Conservation (phyloP, 208 protist genomes). For the Leishmania turanica region DNA sequence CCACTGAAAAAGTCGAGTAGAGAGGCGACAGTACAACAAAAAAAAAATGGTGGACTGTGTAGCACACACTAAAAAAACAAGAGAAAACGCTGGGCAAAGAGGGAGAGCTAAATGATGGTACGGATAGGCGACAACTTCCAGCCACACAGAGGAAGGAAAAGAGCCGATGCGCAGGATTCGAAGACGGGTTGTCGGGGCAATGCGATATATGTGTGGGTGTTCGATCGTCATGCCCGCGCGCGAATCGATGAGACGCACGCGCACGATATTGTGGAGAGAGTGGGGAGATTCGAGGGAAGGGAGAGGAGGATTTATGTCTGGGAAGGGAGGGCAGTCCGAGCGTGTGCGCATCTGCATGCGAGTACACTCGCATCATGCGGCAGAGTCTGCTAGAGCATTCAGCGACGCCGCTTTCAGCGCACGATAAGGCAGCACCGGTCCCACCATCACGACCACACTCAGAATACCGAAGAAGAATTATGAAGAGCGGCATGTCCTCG, state of each 20-base stretch:
- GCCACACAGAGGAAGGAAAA: neutral
- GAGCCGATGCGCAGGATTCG: neutral
- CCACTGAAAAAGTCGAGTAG: neutral
- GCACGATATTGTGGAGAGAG: neutral
- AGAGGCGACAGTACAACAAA: neutral
- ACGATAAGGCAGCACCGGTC: neutral
- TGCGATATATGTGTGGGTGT: neutral
- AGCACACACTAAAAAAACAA: too few species aligned
- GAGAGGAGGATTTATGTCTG: neutral
- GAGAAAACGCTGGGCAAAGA: too few species aligned
- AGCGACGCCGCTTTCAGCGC: neutral
- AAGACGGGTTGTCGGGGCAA: neutral
- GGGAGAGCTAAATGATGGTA: neutral
- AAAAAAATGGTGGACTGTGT: neutral
- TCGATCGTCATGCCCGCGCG: neutral
- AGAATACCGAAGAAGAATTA: neutral
- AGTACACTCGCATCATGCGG: neutral
- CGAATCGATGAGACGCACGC: neutral
- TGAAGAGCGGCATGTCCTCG: neutral
- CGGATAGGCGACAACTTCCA: neutral
- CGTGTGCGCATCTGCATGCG: too few species aligned
- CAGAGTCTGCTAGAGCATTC: neutral
- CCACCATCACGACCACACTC: neutral
- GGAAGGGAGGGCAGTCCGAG: neutral
- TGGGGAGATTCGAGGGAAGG: neutral